Percentiles rank a stretch among this genome's conserved stretches.
These are phyloP conservation scores for Acanthamoeba polyphaga DNA, from an alignment of 208 protist genomes.

Conservation along the genomic window DNA sequence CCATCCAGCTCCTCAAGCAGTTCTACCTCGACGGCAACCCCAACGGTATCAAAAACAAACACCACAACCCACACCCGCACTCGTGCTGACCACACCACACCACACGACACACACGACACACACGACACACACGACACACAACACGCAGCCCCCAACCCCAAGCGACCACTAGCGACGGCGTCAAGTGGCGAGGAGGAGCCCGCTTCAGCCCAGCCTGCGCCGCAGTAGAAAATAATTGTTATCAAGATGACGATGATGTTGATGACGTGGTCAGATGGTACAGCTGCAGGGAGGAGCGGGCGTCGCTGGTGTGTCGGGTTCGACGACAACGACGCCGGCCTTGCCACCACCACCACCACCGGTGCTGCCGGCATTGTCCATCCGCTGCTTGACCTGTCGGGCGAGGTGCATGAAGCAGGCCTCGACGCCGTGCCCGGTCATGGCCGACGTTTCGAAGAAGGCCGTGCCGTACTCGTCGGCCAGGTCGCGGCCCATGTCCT, in stretches of 20 bases:
- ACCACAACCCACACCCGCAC: neutral
- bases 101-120: neutral
- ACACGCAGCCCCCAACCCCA: neutral
- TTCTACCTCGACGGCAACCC: constrained; percentile 70
- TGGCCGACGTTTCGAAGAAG: constrained; percentile 36
- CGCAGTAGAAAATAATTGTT: no score
- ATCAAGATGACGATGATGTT: no score
- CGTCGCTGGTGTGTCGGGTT: neutral
- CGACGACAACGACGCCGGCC: neutral
- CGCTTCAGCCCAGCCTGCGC: no score
- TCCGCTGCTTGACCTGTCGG: neutral
- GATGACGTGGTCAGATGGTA: neutral
- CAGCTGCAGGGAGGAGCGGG: neutral
- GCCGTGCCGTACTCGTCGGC: neutral
- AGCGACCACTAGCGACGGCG: neutral
- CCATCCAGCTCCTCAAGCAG: constrained; percentile 60
- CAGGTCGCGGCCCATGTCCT: neutral
- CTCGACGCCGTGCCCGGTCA: neutral
- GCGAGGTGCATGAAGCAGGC: constrained; percentile 34
- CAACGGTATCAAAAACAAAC: constrained; percentile 22
- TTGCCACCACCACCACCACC: neutral
- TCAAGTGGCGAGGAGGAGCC: neutral
- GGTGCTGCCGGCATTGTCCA: neutral
- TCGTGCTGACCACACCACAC: neutral
- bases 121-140: no score